Evolutionary conservation across 805 yeast species (phyloP), one percentile per base, ranked within the genome.

Genomic region (Lipomyces sp.): DNA sequence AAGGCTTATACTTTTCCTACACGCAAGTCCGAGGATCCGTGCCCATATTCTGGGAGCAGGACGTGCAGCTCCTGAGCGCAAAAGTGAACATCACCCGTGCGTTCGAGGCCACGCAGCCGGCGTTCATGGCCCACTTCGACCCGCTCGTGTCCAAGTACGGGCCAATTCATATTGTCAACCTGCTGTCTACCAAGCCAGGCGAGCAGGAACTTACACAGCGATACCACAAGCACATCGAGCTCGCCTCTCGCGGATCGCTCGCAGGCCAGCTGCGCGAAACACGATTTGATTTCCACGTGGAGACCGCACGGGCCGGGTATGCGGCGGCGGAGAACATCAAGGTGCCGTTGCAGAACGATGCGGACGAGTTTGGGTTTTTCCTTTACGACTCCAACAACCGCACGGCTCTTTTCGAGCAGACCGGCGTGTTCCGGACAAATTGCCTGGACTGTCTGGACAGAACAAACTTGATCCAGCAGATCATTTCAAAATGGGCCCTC

Each of bases 21-120:
- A 78, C 84, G 0, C 95, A 90, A 68, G 81, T 93, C n/a, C 76
- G 99, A 65, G 99, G 99, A 10, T 84, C 95, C 18, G 90, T 93
- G 2, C 98, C 99, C 0, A 53, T 91, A 1, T 93, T 93, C 63
- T 93, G 98, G 98, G 98, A 93, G 66, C 98, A 93, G 68, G 97
- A 90, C 63, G 86, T 95, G 2, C 61, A 58, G 26, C 70, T 91
- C 54, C 79, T 93, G n/a, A 83, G 86, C 55, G 95, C 97, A 21
- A 93, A 90, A 64, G 89, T 91, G 43, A 84, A 84, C 37, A 76
- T 93, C 11, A 89, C 97, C 0, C 76, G 98, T 61, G 86, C 96
- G 1, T 69, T 79, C 38, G 98, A 89, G 59, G 98, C 98, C 1
- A 83, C 98, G 0, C 95, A 87, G 63, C 95, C 96, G 0, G 80